Evolutionary conservation across 2,329 filamentous ascomycete species (phyloP), one percentile per base, ranked within the genome.

Genomic region (Aureobasidium lini): DNA sequence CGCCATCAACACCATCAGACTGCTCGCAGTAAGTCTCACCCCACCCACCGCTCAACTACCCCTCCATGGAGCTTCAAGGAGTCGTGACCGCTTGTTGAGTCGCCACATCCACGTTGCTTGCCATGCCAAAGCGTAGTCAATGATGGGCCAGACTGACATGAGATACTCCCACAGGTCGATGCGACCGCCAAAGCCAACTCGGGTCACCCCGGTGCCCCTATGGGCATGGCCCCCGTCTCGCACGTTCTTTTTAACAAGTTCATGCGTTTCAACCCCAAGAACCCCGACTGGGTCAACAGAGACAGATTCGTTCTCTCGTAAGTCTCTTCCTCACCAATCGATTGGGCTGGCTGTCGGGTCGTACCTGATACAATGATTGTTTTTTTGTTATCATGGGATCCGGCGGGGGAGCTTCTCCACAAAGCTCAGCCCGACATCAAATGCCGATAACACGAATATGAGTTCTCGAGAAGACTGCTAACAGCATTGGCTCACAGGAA

Each of bases 181-280:
- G 94, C 93, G 76, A 96, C 92, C 72, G 86, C 87, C 78, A 83
- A 88, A 76, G 90, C 93, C 76, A 97, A 97, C 85, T 96, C 93
- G 66, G 94, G 94, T 75, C 94, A 99, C 81, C 94, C 94, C 72
- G 94, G 94, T 83, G 94, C 94, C 76, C 94, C 94, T 71, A 99
- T 99, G 94, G 86, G 84, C 73, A 83, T 97, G 90, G 94, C 94
- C 72, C 93, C 94, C 64, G 86, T 92, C 72, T 87, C 94, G 76
- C 94, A 97, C 83, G 90, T 97, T 71, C 85, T 99, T 66, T 99
- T 90, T 82, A 95, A 96, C 85, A 95, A 94, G 78, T 95, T 96
- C 84, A 90, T 99, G 90, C 95, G 80, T 76, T 99, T 96, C 85
- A 99, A 97, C 87, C 94, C 94, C 71, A 95, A 96, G 87, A 96